Evolutionary conservation across 106 monocot species (phyloP).

Genomic region (Hemerocallis citrina): DNA sequence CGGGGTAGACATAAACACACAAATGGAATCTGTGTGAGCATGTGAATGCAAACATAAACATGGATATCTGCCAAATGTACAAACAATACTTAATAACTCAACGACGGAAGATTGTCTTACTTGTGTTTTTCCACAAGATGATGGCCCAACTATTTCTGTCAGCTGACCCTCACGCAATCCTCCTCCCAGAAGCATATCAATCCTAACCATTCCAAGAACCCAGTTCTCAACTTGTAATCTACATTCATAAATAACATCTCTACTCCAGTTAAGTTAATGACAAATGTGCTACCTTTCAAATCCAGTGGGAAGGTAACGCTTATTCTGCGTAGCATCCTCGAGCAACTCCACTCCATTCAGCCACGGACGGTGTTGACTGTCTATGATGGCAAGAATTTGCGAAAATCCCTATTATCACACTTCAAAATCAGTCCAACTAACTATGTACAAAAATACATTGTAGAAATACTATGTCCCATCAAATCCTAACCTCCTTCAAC

Average conservation of each 20-base stretch:
- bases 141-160: slow-evolving; percentile 75
- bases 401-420: slow-evolving; percentile 24
- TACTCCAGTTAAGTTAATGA: background rate
- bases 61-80: background rate
- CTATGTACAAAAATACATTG: background rate
- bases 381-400: slow-evolving; percentile 14
- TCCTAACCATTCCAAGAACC: slow-evolving; percentile 26
- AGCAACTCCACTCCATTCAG: slow-evolving; percentile 62
- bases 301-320: slow-evolving; percentile 67
- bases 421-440: background rate
- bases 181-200: slow-evolving; percentile 76
- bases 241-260: background rate
- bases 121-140: slow-evolving; percentile 95
- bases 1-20: no score
- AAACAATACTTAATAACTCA: background rate
- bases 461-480: background rate
- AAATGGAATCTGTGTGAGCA: background rate
- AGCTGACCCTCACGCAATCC: slow-evolving; percentile 76
- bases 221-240: background rate
- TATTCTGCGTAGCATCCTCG: slow-evolving; percentile 43
- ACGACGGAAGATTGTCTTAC: slow-evolving; percentile 25
- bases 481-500: background rate
- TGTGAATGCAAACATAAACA: background rate
- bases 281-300: slow-evolving; percentile 49
- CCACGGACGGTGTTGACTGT: slow-evolving; percentile 35